These are phyloP conservation scores for Fusarium goolgardi DNA, from an alignment of 2,329 filamentous ascomycete species.

Conservation along the genomic window DNA sequence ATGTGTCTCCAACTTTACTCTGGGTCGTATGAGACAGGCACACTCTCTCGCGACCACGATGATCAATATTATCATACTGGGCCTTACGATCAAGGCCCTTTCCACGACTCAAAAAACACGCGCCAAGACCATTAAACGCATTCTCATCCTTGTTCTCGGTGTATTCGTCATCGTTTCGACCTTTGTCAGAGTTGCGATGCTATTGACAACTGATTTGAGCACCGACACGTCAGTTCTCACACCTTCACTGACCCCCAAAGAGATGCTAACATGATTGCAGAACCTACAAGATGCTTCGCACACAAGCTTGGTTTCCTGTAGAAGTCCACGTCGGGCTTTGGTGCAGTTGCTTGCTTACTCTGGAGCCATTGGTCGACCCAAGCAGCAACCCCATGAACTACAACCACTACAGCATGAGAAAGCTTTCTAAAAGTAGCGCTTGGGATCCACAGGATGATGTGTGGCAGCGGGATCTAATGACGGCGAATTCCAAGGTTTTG, in stretches of 20 bases:
- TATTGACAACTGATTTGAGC: conserved; percentile 48
- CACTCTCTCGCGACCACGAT: conserved; percentile 50
- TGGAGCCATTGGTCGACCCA: conserved; percentile 53
- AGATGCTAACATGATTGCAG: conserved; percentile 37
- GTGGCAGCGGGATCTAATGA: conserved; percentile 30
- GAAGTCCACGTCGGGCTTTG: conserved; percentile 58
- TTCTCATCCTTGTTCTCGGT: conserved; percentile 54
- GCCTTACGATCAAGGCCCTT: conserved; percentile 54
- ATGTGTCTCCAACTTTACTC: conserved; percentile 32
- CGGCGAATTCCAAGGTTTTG: conserved; percentile 23
- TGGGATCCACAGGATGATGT: conserved; percentile 19
- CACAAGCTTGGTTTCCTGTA: conserved; percentile 55
- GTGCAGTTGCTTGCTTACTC: conserved; percentile 55
- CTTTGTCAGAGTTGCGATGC: conserved; percentile 53
- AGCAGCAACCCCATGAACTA: conserved; percentile 20
- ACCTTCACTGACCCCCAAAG: too few species aligned
- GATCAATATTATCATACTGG: conserved; percentile 52
- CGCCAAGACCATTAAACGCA: conserved; percentile 49
- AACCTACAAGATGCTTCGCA: conserved; percentile 53
- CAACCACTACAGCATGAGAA: conserved; percentile 34
- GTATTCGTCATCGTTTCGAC: conserved; percentile 53
- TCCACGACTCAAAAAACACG: conserved; percentile 53
- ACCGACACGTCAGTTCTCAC: conserved; percentile 49
- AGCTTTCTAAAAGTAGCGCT: conserved; percentile 34
- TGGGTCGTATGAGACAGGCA: conserved; percentile 50